Evolutionary conservation across 73 alveolate species (phyloP).

Genomic region (Blepharisma stoltei): DNA sequence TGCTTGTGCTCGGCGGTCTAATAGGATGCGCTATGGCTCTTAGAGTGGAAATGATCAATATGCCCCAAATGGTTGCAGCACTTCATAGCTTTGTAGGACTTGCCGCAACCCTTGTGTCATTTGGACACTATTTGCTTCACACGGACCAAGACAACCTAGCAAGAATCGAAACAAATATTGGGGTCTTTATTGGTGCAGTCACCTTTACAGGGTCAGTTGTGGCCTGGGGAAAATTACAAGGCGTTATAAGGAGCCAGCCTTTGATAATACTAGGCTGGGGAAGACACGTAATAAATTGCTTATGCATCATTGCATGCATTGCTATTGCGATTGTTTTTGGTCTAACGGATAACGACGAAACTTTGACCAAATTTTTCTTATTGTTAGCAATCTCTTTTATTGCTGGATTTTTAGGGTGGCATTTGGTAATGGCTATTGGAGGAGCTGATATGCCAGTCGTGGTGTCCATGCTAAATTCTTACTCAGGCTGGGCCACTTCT

Average conservation of each 20-base stretch:
- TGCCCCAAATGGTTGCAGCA: conserved; percentile 58
- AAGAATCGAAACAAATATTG: conserved; percentile 30
- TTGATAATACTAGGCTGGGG: conserved; percentile 28
- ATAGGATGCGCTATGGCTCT: conserved; percentile 36
- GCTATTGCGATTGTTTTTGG: neutral
- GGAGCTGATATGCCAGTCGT: conserved; percentile 65
- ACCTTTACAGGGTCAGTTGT: conserved; percentile 68
- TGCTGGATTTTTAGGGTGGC: conserved; percentile 38
- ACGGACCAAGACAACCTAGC: neutral
- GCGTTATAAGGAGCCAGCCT: conserved; percentile 34
- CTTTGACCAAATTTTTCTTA: neutral
- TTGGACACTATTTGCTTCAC: conserved; percentile 46
- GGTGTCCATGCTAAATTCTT: conserved; percentile 58
- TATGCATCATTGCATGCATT: neutral
- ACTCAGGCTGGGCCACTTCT: conserved; percentile 59
- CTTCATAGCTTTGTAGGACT: conserved; percentile 63
- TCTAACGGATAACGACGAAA: neutral
- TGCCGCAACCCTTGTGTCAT: conserved; percentile 59
- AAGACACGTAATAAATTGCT: conserved; percentile 17
- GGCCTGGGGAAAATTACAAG: conserved; percentile 61
- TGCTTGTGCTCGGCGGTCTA: conserved; percentile 9
- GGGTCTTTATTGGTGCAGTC: conserved; percentile 54
- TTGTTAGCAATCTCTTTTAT: conserved; percentile 45
- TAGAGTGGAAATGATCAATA: conserved; percentile 38
- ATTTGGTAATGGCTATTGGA: conserved; percentile 30